Percentiles rank a stretch among this genome's conserved stretches.
phyloP scores from a whole-genome alignment of 768 basidiomycete species.

The Mrakia gelida region DNA sequence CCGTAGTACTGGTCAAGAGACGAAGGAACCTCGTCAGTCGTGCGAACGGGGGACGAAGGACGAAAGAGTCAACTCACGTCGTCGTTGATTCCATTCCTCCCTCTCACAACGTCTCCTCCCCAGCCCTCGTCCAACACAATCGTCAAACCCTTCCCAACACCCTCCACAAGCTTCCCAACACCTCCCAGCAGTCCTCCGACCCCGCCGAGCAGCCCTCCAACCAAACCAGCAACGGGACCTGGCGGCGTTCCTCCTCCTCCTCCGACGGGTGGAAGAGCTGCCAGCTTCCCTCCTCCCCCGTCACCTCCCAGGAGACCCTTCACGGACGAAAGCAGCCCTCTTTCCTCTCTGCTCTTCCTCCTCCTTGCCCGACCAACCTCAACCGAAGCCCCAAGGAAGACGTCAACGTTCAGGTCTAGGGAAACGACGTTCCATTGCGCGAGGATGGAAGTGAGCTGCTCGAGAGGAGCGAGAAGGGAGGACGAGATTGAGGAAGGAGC shows the following conservation, averaged over 20 bases:
- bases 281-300: too few species aligned
- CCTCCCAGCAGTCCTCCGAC: not conserved
- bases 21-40: not conserved
- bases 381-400: not conserved
- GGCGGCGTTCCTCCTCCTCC: not conserved
- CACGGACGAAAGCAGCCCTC: not conserved
- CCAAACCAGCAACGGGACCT: not conserved
- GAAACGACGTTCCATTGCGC: not conserved
- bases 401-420: not conserved
- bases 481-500: not conserved
- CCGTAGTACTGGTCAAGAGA: not conserved
- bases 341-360: not conserved
- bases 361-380: not conserved
- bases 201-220: not conserved
- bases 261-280: too few species aligned
- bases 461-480: not conserved
- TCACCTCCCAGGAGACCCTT: not conserved
- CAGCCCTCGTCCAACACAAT: not conserved
- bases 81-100: not conserved
- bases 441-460: not conserved
- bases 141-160: not conserved
- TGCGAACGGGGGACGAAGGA: not conserved
- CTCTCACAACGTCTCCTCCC: conserved; percentile 7
- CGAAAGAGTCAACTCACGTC: not conserved
- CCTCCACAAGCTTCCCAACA: not conserved